Percentiles rank a stretch among this genome's conserved stretches.
phyloP scores from a whole-genome alignment of 768 basidiomycete species.

The Kwoniella bestiolae region DNA sequence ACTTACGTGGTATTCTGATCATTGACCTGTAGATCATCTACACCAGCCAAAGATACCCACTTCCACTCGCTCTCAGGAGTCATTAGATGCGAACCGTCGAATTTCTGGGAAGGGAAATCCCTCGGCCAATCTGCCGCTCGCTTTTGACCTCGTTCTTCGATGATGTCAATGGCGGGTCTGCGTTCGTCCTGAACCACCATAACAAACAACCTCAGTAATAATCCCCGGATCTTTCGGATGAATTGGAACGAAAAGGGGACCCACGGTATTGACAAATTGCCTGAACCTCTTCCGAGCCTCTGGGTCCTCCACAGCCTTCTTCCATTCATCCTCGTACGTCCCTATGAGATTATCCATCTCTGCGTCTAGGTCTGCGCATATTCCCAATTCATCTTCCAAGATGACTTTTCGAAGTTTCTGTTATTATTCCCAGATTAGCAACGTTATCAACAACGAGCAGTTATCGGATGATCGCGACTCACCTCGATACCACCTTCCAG shows the following conservation, averaged over 20 bases:
- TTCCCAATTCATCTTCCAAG: constrained; percentile 72
- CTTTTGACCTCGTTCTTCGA: constrained; percentile 67
- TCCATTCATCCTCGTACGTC: constrained; percentile 74
- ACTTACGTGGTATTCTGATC: constrained; percentile 60
- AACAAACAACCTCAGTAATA: not conserved
- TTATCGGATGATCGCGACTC: not conserved
- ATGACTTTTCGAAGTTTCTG: constrained; percentile 67
- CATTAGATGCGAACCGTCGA: constrained; percentile 55
- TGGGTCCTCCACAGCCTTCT: constrained; percentile 65
- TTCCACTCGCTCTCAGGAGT: constrained; percentile 65
- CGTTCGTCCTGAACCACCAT: constrained; percentile 59
- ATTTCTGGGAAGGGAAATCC: constrained; percentile 59
- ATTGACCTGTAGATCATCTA: constrained; percentile 63
- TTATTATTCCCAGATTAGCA: not conserved
- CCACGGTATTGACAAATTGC: constrained; percentile 70
- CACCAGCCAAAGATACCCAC: constrained; percentile 64
- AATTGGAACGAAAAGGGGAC: constrained; percentile 12
- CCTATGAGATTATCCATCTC: constrained; percentile 70
- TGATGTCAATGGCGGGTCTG: constrained; percentile 61
- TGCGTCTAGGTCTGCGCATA: constrained; percentile 70
- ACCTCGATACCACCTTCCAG: constrained; percentile 70
- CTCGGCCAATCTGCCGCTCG: constrained; percentile 74
- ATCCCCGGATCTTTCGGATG: not conserved
- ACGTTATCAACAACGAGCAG: not conserved
- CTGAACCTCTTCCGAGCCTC: constrained; percentile 63